These are phyloP conservation scores for Chlorella variabilis DNA, from an alignment of 163 green algal genomes.

Conservation along the genomic window DNA sequence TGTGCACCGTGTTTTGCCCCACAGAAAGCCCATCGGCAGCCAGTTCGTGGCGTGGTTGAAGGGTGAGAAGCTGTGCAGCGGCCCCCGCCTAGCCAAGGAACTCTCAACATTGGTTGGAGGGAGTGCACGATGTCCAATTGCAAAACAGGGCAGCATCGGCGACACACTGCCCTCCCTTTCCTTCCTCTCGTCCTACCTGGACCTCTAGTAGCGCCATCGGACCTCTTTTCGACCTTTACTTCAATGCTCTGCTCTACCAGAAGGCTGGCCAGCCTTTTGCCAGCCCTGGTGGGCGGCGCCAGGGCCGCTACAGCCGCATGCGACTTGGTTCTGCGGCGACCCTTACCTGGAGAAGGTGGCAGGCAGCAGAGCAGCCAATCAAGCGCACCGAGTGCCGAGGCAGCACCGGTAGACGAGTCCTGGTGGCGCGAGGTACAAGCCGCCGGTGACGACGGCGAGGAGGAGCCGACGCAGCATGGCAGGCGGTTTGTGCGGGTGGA, in stretches of 20 bases:
- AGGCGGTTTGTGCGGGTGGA: not conserved
- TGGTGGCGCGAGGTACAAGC: constrained; percentile 16
- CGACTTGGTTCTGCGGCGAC: not conserved
- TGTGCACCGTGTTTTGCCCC: constrained; percentile 30
- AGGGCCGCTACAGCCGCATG: not conserved
- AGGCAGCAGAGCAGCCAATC: not conserved
- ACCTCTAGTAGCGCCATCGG: too few species aligned
- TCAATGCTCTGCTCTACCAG: not conserved
- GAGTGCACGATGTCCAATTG: too few species aligned
- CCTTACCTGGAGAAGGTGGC: not conserved
- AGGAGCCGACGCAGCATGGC: too few species aligned
- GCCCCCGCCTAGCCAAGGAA: not conserved
- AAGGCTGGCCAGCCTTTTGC: not conserved
- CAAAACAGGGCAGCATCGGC: too few species aligned
- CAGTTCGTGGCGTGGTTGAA: too few species aligned
- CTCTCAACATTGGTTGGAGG: too few species aligned
- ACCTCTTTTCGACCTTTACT: too few species aligned
- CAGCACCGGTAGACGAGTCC: not conserved
- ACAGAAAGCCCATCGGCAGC: constrained; percentile 11
- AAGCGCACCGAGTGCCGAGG: not conserved
- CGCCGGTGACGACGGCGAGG: too few species aligned
- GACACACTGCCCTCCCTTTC: too few species aligned
- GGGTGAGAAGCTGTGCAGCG: not conserved
- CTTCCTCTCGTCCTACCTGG: too few species aligned
- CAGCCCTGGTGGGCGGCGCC: not conserved